Evolutionary conservation across 106 monocot genomes (phyloP).

Genomic region (Dendrobium catenatum): DNA sequence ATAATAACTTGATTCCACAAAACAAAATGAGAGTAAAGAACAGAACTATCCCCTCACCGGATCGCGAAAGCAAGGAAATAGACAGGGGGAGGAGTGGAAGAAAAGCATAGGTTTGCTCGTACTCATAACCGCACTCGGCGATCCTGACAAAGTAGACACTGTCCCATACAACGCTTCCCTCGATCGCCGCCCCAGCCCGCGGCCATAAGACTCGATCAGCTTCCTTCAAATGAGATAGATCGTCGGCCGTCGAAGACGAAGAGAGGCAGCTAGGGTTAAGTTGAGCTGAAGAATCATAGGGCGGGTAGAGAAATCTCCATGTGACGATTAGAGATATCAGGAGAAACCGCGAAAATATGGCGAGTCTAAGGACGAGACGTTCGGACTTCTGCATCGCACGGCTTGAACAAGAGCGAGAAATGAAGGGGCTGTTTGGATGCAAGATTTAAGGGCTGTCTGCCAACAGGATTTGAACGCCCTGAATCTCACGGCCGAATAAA

Average conservation of each 20-base stretch:
- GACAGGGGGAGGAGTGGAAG: conserved; percentile 65
- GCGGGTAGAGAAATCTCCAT: conserved; percentile 51
- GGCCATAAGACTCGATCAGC: conserved; percentile 24
- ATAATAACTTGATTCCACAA: not conserved
- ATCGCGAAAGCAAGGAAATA: conserved; percentile 45
- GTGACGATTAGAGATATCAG: conserved; percentile 41
- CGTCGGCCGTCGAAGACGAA: not conserved
- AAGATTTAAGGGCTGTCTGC: no score
- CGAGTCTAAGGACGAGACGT: conserved; percentile 30
- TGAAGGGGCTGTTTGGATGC: no score
- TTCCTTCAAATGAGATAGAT: not conserved
- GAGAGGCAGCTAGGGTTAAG: conserved; percentile 75
- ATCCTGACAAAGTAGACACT: conserved; percentile 78
- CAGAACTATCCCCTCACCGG: conserved; percentile 27
- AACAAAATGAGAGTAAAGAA: not conserved
- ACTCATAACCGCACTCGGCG: conserved; percentile 97
- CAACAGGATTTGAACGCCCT: no score
- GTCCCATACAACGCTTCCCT: conserved; percentile 82
- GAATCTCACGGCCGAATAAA: no score
- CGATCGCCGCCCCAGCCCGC: conserved; percentile 40
- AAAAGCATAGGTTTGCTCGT: conserved; percentile 93
- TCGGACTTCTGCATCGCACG: not conserved
- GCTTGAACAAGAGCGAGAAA: no score
- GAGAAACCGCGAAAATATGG: conserved; percentile 58
- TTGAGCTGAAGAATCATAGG: conserved; percentile 91